These are phyloP conservation scores for Sugiyamaella smithiae DNA, from an alignment of 805 yeast genomes.

Conservation along the genomic window DNA sequence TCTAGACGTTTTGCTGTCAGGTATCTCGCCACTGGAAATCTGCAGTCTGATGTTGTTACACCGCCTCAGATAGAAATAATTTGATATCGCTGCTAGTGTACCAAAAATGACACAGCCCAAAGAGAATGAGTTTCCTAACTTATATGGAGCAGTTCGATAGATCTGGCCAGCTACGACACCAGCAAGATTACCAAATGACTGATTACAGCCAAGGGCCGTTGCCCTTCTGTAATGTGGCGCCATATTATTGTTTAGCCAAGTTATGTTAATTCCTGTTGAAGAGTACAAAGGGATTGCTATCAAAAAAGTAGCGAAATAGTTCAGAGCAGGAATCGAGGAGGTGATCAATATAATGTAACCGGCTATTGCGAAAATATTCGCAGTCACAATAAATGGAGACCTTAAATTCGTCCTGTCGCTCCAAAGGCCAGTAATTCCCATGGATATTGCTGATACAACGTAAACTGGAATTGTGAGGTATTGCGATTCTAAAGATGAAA, in stretches of 20 bases:
- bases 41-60: not conserved
- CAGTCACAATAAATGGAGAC: not conserved
- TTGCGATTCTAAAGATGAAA: not conserved
- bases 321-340: not conserved
- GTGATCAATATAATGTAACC: slow-evolving; percentile 6
- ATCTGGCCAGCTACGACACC: slow-evolving; percentile 47
- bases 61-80: not conserved
- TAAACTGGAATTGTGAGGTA: not conserved
- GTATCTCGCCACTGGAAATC: not conserved
- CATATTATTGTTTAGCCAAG: slow-evolving; percentile 44
- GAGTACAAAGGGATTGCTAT: slow-evolving; percentile 31
- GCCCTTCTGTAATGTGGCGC: slow-evolving; percentile 40
- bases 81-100: not conserved
- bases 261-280: slow-evolving; percentile 40
- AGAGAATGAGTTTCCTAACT: slow-evolving; percentile 11
- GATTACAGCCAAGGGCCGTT: slow-evolving; percentile 42
- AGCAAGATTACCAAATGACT: slow-evolving; percentile 44
- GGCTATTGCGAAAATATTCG: not conserved
- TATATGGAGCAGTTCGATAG: slow-evolving; percentile 25
- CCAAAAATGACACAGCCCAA: slow-evolving; percentile 11
- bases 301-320: slow-evolving; percentile 17
- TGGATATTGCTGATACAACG: not conserved
- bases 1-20: not conserved
- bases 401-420: not conserved
- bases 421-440: not conserved